A percentile compares a stretch with the other conserved stretches of the same genome.
phyloP scores from a whole-genome alignment of 345 rosid genomes.

The Linum usitatissimum region DNA sequence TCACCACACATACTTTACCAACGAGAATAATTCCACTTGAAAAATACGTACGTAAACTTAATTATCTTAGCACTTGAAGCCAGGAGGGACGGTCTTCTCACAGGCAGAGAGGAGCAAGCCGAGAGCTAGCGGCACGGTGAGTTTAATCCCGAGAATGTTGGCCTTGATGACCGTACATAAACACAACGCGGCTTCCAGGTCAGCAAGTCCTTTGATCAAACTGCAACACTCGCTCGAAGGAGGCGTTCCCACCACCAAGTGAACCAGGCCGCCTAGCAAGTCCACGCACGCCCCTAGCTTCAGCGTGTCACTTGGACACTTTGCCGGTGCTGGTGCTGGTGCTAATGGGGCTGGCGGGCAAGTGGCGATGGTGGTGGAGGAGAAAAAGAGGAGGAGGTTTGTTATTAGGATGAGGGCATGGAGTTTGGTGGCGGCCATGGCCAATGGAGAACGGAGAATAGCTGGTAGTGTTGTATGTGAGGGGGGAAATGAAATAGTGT shows the following conservation, averaged over 20 bases:
- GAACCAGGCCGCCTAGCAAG: conserved; percentile 38
- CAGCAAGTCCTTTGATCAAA: conserved; percentile 31
- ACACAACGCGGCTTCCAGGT: conserved; percentile 48
- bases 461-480: background rate
- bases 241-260: conserved; percentile 24
- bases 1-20: too few species aligned
- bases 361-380: conserved; percentile 20
- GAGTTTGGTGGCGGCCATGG: conserved; percentile 36
- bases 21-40: too few species aligned
- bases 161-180: conserved; percentile 54
- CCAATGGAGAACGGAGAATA: background rate
- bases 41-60: background rate
- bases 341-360: conserved; percentile 22
- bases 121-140: conserved; percentile 32
- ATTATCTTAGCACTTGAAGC: conserved; percentile 30
- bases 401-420: conserved; percentile 18
- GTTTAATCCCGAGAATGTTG: conserved; percentile 37
- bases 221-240: conserved; percentile 40
- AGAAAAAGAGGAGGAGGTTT: conserved; percentile 28
- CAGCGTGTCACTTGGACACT: conserved; percentile 36
- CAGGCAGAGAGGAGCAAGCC: conserved; percentile 36
- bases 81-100: conserved; percentile 31
- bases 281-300: conserved; percentile 44
- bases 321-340: conserved; percentile 6
- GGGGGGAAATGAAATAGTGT: background rate